phyloP scores from a whole-genome alignment of 495 filamentous ascomycete genomes.

The Niebla homalea region DNA sequence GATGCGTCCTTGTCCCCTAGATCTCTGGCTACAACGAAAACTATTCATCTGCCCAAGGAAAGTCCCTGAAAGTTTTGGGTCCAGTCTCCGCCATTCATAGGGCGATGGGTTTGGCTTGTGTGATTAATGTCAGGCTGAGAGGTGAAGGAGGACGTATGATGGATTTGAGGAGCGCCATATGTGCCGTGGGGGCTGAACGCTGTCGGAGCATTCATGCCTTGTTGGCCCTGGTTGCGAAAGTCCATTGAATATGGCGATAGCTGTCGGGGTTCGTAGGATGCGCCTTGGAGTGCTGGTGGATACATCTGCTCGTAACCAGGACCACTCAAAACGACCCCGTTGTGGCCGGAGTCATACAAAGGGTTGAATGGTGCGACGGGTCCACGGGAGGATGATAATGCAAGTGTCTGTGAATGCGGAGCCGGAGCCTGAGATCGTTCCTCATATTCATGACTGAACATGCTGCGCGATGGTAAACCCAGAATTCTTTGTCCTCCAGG shows the following conservation, averaged over 20 bases:
- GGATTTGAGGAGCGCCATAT: conserved; percentile 10
- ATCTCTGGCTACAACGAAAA: background rate
- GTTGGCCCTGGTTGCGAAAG: conserved; percentile 11
- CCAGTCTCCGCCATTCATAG: conserved; percentile 32
- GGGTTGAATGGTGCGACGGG: conserved; percentile 1
- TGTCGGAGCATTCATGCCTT: conserved; percentile 8
- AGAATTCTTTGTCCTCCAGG: conserved; percentile 54
- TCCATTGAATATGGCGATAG: conserved; percentile 15
- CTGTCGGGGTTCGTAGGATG: conserved; percentile 10
- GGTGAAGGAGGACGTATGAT: conserved; percentile 11
- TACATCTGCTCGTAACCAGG: conserved; percentile 12
- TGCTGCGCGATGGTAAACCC: conserved; percentile 17
- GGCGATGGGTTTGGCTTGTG: conserved; percentile 23
- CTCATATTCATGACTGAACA: background rate
- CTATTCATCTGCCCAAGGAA: conserved; percentile 34
- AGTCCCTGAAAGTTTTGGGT: conserved; percentile 34
- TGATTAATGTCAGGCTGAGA: conserved; percentile 12
- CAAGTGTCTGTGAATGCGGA: conserved; percentile 8
- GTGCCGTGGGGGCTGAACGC: conserved; percentile 5
- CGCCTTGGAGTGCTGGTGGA: conserved; percentile 8
- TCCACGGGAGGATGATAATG: conserved; percentile 3
- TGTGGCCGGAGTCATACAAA: conserved; percentile 8
- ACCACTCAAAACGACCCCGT: background rate
- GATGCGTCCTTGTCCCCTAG: too few relatives aligned
- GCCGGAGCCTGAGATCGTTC: conserved; percentile 20